phyloP scores from a whole-genome alignment of 768 basidiomycete species.

The Trametes meyenii region DNA sequence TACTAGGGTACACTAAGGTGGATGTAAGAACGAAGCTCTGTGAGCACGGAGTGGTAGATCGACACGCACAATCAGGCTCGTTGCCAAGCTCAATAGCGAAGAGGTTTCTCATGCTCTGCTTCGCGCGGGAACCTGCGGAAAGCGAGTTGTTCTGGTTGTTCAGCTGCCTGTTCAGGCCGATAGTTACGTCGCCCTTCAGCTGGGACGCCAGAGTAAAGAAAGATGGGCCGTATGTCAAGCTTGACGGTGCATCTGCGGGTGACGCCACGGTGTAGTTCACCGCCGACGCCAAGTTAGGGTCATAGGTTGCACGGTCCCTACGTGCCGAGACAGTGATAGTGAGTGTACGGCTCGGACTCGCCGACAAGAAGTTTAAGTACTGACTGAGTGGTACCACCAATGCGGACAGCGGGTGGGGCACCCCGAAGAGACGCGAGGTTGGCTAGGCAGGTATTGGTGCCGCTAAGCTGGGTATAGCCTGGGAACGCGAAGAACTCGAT shows the following conservation, averaged over 20 bases:
- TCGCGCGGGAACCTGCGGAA: slow-evolving; percentile 36
- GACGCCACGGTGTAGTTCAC: slow-evolving; percentile 42
- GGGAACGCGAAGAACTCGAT: slow-evolving; percentile 46
- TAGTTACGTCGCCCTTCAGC: slow-evolving; percentile 38
- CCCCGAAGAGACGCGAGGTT: slow-evolving; percentile 38
- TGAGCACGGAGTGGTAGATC: too few relatives aligned
- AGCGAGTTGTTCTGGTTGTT: slow-evolving; percentile 40
- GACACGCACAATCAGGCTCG: slow-evolving; percentile 40
- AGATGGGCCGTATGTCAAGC: slow-evolving; percentile 36
- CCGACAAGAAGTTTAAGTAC: slow-evolving; percentile 4
- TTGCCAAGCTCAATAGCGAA: slow-evolving; percentile 43
- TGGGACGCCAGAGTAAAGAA: slow-evolving; percentile 37
- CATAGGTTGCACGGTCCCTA: slow-evolving; percentile 45
- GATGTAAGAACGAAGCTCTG: not conserved
- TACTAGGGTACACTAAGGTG: slow-evolving; percentile 34
- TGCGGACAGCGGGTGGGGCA: slow-evolving; percentile 38
- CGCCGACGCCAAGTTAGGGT: slow-evolving; percentile 33
- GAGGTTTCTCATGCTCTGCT: slow-evolving; percentile 37
- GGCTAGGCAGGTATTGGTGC: slow-evolving; percentile 38
- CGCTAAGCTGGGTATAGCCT: slow-evolving; percentile 36
- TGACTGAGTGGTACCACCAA: slow-evolving; percentile 44
- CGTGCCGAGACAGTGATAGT: not conserved
- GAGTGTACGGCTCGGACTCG: not conserved
- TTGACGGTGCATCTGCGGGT: slow-evolving; percentile 38
- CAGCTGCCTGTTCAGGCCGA: slow-evolving; percentile 43